These are phyloP conservation scores for Paracamarosporium sp. DNA, from an alignment of 2,329 filamentous ascomycete genomes.

Conservation along the genomic window DNA sequence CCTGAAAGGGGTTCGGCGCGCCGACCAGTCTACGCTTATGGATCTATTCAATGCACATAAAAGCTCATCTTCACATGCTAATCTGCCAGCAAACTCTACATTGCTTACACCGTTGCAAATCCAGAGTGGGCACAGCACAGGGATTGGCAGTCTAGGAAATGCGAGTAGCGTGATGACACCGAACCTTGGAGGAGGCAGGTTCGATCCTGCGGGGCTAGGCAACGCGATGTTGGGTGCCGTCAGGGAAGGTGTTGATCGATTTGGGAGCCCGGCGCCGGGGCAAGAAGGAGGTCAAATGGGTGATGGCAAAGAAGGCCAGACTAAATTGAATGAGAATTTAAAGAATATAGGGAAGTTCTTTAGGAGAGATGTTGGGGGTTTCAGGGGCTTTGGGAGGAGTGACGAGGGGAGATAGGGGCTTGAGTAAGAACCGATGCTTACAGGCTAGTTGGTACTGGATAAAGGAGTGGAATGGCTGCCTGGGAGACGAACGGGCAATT, in stretches of 20 bases:
- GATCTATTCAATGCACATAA: constrained; percentile 92
- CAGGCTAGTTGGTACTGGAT: no score
- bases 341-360: constrained; percentile 98
- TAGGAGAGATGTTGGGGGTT: constrained; percentile 76
- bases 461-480: no score
- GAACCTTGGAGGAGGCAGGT: constrained; percentile 55
- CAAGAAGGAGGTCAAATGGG: constrained; percentile 34
- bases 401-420: constrained; percentile 36
- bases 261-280: constrained; percentile 63
- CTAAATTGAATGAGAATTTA: constrained; percentile 88
- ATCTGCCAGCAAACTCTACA: constrained; percentile 57
- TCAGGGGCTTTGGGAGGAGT: constrained; percentile 45
- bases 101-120: constrained; percentile 47
- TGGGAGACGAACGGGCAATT: no score
- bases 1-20: constrained; percentile 85
- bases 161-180: constrained; percentile 47
- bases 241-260: constrained; percentile 79
- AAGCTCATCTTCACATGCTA: constrained; percentile 68
- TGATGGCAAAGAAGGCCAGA: constrained; percentile 62
- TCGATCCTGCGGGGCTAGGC: constrained; percentile 83
- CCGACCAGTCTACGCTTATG: constrained; percentile 80
- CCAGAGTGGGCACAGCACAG: constrained; percentile 47
- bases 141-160: constrained; percentile 50
- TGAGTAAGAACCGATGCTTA: no score
- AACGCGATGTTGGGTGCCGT: constrained; percentile 89